phyloP scores from a whole-genome alignment of 2,329 filamentous ascomycete genomes.

The Trichoderma oligosporum region DNA sequence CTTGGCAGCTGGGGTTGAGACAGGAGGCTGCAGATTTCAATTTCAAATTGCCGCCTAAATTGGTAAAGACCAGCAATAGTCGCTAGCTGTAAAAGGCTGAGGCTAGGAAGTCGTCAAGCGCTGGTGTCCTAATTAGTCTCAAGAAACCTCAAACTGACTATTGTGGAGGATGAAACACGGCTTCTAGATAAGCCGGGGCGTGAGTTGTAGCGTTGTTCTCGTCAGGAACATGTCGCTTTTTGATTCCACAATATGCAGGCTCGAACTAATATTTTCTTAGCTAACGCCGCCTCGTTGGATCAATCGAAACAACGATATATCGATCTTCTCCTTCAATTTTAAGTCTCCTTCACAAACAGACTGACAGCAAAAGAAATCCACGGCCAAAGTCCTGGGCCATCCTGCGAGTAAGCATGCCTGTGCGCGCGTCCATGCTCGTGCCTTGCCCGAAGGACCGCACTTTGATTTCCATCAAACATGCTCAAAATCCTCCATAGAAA shows the following conservation, averaged over 20 bases:
- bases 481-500: no score
- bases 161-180: constrained; percentile 20
- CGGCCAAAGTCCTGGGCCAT: no score
- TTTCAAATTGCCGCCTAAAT: not conserved
- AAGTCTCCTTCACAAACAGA: not conserved
- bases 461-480: no score
- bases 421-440: no score
- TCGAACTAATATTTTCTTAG: not conserved
- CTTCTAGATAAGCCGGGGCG: constrained; percentile 2
- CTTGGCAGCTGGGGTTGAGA: not conserved
- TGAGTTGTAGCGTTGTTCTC: not conserved
- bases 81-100: constrained; percentile 4
- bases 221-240: not conserved
- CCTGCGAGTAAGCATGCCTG: no score
- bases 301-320: constrained; percentile 7
- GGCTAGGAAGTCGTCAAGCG: constrained; percentile 5
- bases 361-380: not conserved
- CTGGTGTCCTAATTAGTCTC: constrained; percentile 2
- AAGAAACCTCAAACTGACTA: constrained; percentile 16
- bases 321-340: constrained; percentile 15
- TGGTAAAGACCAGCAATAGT: not conserved
- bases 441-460: no score
- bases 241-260: not conserved
- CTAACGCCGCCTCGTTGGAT: constrained; percentile 7
- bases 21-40: not conserved